Percentiles rank a stretch among this genome's conserved stretches.
Conservation (phyloP, 805 yeast genomes). For the Monosporozyma solicola region DNA sequence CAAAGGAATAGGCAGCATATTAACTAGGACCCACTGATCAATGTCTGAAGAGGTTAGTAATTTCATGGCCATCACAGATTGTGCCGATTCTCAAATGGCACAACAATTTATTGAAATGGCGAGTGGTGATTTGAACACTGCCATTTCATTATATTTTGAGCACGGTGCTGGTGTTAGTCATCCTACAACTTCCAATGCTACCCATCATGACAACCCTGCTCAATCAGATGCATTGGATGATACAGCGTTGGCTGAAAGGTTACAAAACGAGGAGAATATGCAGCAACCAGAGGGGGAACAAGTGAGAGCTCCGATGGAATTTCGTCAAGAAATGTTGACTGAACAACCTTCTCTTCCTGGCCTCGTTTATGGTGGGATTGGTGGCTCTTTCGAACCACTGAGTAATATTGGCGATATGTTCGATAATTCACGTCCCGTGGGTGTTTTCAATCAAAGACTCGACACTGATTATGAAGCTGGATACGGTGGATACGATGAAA, state of each 20-base stretch:
- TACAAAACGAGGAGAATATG: conserved; percentile 56
- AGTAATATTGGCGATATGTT: conserved; percentile 24
- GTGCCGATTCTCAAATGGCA: conserved; percentile 58
- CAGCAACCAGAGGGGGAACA: conserved; percentile 14
- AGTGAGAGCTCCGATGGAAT: conserved; percentile 72
- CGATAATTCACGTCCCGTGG: conserved; percentile 28
- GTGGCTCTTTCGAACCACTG: conserved; percentile 28
- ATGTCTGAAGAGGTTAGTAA: conserved; percentile 35
- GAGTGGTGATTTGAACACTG: conserved; percentile 69
- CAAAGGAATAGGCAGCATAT: neutral
- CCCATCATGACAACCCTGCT: conserved; percentile 5
- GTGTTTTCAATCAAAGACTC: conserved; percentile 32
- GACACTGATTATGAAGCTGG: conserved; percentile 8
- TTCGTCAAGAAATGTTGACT: conserved; percentile 58
- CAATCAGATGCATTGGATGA: conserved; percentile 11
- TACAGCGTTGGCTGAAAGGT: conserved; percentile 50
- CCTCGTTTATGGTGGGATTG: conserved; percentile 30
- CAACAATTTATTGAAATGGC: conserved; percentile 70
- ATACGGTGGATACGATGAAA: conserved; percentile 3
- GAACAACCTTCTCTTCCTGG: conserved; percentile 30
- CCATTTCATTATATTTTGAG: conserved; percentile 78
- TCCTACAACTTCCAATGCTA: conserved; percentile 13
- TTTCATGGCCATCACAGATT: conserved; percentile 79
- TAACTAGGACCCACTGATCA: no score
- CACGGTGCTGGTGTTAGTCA: conserved; percentile 33